These are phyloP conservation scores for Tolypocladium ovalisporum DNA, from an alignment of 2,329 filamentous ascomycete species.

Conservation along the genomic window DNA sequence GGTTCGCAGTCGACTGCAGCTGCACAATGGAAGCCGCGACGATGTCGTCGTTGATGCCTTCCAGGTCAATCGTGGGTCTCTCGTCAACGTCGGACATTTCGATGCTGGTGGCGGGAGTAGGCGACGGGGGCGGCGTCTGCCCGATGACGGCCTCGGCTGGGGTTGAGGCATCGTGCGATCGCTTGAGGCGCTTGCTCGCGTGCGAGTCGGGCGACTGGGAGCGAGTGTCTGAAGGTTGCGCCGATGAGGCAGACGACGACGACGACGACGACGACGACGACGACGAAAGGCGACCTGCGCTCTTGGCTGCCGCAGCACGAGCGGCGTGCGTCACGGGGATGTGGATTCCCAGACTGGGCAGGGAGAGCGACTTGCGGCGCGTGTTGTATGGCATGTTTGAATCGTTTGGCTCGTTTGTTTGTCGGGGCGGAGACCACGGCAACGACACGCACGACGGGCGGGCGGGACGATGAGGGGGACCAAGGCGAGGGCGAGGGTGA, in stretches of 20 bases:
- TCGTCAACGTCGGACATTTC: conserved; percentile 14
- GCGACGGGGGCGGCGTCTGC: conserved; percentile 54
- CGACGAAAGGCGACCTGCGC: conserved; percentile 17
- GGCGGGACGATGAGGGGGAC: background rate
- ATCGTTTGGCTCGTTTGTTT: conserved; percentile 4
- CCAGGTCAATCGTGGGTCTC: conserved; percentile 44
- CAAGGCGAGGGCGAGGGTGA: background rate
- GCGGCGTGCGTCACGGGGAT: conserved; percentile 58
- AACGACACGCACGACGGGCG: background rate
- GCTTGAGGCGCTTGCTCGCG: conserved; percentile 61
- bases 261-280: conserved; percentile 17
- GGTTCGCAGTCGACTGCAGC: conserved; percentile 79
- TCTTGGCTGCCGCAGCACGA: conserved; percentile 39
- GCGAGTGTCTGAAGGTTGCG: conserved; percentile 13
- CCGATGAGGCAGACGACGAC: conserved; percentile 11
- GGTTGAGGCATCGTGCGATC: conserved; percentile 50
- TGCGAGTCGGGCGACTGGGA: conserved; percentile 23
- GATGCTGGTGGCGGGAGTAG: conserved; percentile 16
- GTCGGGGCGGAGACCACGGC: conserved; percentile 1
- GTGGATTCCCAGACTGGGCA: conserved; percentile 87
- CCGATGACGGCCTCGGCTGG: conserved; percentile 64
- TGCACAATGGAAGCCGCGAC: conserved; percentile 84
- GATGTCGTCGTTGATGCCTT: conserved; percentile 87
- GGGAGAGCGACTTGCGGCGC: conserved; percentile 86
- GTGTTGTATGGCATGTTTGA: conserved; percentile 83